Evolutionary conservation across 75 land plant genomes (phyloP).

Genomic region (Pseudotsuga menziesii): DNA sequence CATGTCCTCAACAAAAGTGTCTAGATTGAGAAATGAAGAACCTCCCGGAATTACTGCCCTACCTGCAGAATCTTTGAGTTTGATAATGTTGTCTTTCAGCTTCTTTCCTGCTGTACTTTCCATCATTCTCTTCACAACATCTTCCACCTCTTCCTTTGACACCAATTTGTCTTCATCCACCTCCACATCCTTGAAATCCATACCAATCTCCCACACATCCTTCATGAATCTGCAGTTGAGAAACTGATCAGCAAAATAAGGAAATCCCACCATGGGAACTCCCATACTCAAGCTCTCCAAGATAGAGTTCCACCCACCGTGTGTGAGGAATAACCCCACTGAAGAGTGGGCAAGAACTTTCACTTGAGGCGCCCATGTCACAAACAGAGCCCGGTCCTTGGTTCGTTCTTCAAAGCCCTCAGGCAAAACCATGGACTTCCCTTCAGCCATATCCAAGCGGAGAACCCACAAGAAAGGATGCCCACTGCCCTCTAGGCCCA

Average conservation of each 20-base stretch:
- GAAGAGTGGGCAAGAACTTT: neutral
- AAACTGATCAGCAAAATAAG: slow-evolving; percentile 4
- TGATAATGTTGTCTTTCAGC: neutral
- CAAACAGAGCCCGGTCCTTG: too few species aligned
- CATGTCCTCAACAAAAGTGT: neutral
- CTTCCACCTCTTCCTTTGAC: neutral
- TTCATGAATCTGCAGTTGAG: neutral
- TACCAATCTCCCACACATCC: neutral
- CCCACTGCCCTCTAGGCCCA: slow-evolving; percentile 15
- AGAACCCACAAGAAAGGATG: slow-evolving; percentile 27
- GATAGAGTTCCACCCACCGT: neutral
- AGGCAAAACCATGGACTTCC: neutral
- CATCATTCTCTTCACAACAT: neutral
- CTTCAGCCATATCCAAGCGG: slow-evolving; percentile 7
- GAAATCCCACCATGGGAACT: slow-evolving; percentile 3
- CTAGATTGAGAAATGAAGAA: neutral
- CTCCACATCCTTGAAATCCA: neutral
- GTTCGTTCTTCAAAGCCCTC: neutral
- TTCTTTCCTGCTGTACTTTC: neutral
- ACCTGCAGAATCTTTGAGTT: neutral
- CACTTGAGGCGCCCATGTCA: too few species aligned
- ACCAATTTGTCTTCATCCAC: neutral
- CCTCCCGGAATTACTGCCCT: neutral
- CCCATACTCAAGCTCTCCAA: slow-evolving; percentile 5
- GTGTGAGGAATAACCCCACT: neutral